Percentiles rank a stretch among this genome's conserved stretches.
These are phyloP conservation scores for Acer saccharum DNA, from an alignment of 345 rosid genomes.

Conservation along the genomic window DNA sequence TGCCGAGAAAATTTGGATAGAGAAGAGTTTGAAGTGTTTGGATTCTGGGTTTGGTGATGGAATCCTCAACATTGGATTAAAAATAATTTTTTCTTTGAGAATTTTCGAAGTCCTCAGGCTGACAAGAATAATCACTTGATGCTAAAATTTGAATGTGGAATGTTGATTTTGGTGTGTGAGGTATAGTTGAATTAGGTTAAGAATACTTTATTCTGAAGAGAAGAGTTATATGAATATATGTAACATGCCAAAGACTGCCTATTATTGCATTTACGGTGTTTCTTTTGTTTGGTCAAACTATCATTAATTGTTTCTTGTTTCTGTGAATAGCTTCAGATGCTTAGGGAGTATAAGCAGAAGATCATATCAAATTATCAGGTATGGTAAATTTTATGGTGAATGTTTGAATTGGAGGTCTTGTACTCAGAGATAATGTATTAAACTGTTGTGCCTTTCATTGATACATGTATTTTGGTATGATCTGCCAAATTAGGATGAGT, in stretches of 20 bases:
- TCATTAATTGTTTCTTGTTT: slow-evolving; percentile 1
- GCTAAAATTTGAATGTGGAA: background rate
- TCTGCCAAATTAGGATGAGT: slow-evolving; percentile 1
- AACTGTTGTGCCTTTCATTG: background rate
- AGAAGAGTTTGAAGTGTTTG: background rate
- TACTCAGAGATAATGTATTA: background rate
- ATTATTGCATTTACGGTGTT: background rate
- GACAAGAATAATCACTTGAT: background rate
- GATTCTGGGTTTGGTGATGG: background rate
- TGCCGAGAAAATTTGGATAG: background rate
- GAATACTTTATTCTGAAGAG: background rate
- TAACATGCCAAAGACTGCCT: background rate
- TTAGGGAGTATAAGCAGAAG: slow-evolving; percentile 78
- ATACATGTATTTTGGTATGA: background rate
- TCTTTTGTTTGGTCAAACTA: background rate
- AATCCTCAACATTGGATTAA: background rate
- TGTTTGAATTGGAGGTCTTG: background rate
- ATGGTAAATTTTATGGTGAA: slow-evolving; percentile 8
- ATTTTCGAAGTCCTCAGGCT: background rate
- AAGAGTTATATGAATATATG: background rate
- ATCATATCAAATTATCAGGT: slow-evolving; percentile 79
- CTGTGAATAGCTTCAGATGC: slow-evolving; percentile 61
- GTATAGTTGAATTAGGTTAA: background rate
- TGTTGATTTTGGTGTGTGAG: background rate
- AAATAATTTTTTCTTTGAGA: background rate